Conservation (phyloP, 208 protist genomes). For the Sergeia podlipaevii region DNA sequence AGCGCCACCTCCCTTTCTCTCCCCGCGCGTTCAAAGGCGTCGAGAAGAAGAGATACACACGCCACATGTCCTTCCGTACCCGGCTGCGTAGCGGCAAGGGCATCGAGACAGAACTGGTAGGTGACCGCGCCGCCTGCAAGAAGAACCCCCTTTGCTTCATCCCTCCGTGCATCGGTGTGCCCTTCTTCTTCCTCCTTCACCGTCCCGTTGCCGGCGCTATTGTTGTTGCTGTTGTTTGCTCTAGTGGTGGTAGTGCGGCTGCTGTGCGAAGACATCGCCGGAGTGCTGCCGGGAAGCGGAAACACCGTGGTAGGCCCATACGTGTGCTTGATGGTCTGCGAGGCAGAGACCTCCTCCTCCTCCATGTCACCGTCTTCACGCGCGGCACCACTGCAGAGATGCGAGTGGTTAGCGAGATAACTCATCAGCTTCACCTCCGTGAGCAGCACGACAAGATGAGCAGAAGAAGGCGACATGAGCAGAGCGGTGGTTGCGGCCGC, state of each 20-base stretch:
- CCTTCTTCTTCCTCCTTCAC: slow-evolving; percentile 12
- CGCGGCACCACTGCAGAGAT: slow-evolving; percentile 2
- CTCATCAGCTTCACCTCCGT: slow-evolving; percentile 66
- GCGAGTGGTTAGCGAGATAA: slow-evolving; percentile 46
- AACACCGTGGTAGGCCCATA: slow-evolving; percentile 18
- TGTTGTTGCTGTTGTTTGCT: neutral
- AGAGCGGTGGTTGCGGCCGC: slow-evolving; percentile 14
- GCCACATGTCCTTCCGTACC: too few species aligned
- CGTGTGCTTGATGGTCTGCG: neutral
- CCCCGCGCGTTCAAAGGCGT: neutral
- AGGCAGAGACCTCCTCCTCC: neutral
- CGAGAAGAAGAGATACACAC: too few species aligned
- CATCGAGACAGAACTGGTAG: neutral
- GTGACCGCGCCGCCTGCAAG: neutral
- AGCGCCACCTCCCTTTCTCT: neutral
- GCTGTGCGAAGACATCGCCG: slow-evolving; percentile 20
- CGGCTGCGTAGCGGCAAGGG: neutral
- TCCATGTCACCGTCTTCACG: neutral
- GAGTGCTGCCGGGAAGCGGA: slow-evolving; percentile 8
- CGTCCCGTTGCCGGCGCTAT: neutral
- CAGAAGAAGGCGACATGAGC: slow-evolving; percentile 34
- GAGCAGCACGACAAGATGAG: slow-evolving; percentile 63
- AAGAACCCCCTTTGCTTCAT: neutral
- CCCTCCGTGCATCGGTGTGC: neutral
- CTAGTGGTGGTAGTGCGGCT: slow-evolving; percentile 17